These are phyloP conservation scores for Tuber aestivum DNA, from an alignment of 495 filamentous ascomycete species.

Conservation along the genomic window DNA sequence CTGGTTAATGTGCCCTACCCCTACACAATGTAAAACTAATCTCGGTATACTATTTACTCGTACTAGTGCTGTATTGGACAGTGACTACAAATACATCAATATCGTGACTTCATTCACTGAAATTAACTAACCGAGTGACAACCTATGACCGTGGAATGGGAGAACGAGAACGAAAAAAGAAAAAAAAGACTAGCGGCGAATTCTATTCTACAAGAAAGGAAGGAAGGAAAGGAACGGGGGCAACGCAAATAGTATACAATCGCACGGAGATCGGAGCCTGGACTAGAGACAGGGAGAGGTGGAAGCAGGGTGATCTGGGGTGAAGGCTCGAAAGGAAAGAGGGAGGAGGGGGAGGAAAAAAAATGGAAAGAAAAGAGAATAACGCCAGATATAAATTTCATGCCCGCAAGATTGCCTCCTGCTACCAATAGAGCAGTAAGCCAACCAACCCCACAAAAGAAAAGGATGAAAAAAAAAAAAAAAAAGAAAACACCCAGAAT, in stretches of 20 bases:
- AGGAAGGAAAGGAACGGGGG: neutral
- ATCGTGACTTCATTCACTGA: neutral
- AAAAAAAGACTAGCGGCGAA: neutral
- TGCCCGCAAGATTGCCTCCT: neutral
- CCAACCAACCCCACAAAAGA: neutral
- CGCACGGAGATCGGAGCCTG: neutral
- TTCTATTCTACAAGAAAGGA: slow-evolving; percentile 1
- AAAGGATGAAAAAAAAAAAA: neutral
- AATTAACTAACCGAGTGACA: neutral
- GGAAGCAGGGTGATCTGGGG: neutral
- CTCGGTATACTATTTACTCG: neutral
- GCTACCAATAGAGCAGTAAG: neutral
- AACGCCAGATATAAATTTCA: neutral
- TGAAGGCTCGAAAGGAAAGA: neutral
- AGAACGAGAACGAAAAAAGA: neutral
- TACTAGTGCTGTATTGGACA: neutral
- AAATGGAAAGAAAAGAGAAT: no score
- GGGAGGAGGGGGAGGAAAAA: neutral
- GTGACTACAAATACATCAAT: neutral
- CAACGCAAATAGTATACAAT: neutral
- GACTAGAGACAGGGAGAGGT: neutral
- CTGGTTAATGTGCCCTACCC: no score
- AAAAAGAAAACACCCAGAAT: neutral
- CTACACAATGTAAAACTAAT: neutral
- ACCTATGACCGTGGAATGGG: neutral